A percentile compares a stretch with the other conserved stretches of the same genome.
Evolutionary conservation across 371 early-diverging fungal species (phyloP).

Genomic region (Mycotypha africana): DNA sequence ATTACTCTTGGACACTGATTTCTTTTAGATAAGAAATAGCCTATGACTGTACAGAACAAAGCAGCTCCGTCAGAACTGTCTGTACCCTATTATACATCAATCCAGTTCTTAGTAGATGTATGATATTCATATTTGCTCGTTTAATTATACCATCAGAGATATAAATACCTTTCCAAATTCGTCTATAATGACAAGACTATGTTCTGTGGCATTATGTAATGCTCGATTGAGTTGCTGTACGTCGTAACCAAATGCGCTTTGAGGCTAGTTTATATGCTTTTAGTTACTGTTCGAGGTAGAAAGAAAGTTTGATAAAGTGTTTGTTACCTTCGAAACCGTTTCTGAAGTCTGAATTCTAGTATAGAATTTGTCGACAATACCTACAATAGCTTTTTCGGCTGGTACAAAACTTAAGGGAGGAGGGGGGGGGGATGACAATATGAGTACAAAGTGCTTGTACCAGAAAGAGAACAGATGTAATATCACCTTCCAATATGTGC

Average conservation of each 20-base stretch:
- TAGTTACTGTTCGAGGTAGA: neutral
- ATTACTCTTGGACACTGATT: conserved; percentile 41
- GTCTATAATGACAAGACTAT: conserved; percentile 58
- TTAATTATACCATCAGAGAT: neutral
- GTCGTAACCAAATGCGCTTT: conserved; percentile 70
- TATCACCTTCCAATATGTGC: conserved; percentile 73
- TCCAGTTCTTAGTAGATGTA: too few species aligned
- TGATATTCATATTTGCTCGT: neutral
- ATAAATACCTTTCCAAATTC: conserved; percentile 50
- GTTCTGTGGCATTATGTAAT: conserved; percentile 41
- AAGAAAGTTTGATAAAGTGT: neutral
- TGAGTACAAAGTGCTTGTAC: too few species aligned
- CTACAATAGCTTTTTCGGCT: conserved; percentile 72
- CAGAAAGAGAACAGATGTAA: neutral
- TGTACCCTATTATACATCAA: too few species aligned
- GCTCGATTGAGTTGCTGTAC: conserved; percentile 60
- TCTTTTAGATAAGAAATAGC: conserved; percentile 37
- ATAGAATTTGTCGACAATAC: conserved; percentile 88
- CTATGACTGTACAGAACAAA: conserved; percentile 53
- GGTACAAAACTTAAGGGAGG: conserved; percentile 74
- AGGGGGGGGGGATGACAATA: neutral
- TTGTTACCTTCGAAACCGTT: conserved; percentile 40
- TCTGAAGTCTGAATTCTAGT: conserved; percentile 66
- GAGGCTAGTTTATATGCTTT: conserved; percentile 35
- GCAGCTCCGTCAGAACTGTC: conserved; percentile 52